phyloP scores from a whole-genome alignment of 148 eudicot genomes.

The Nyssa sinensis region DNA sequence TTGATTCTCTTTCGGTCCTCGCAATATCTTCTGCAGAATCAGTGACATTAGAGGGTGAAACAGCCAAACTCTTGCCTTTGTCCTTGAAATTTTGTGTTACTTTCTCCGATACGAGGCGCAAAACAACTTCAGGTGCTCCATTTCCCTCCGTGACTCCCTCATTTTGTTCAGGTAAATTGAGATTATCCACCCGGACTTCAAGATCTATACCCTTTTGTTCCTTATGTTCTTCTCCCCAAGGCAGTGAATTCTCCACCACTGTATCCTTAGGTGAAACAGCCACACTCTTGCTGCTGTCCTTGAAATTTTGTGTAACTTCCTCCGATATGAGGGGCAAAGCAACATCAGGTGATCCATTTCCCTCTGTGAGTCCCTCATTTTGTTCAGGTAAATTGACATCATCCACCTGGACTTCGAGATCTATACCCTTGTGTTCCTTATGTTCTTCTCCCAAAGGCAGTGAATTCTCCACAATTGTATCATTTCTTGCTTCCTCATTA shows the following conservation, averaged over 20 bases:
- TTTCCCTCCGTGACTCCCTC: conserved; percentile 27
- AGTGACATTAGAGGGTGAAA: conserved; percentile 39
- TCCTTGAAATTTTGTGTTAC: conserved; percentile 44
- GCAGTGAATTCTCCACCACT: too few relatives aligned
- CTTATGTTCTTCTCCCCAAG: conserved; percentile 23
- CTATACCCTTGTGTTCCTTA: conserved; percentile 23
- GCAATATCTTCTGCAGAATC: conserved; percentile 33
- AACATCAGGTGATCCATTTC: conserved; percentile 32
- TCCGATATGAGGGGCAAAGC: conserved; percentile 23
- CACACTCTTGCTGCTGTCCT: conserved; percentile 84
- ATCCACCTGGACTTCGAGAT: conserved; percentile 40
- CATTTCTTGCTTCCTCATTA: conserved; percentile 28
- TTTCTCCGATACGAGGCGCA: conserved; percentile 23
- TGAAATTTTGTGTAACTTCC: conserved; percentile 27
- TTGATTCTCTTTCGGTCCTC: conserved; percentile 40
- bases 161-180: conserved; percentile 29
- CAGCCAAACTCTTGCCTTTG: conserved; percentile 76
- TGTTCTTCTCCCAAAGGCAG: conserved; percentile 21
- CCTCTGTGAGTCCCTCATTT: conserved; percentile 29
- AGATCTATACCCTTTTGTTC: conserved; percentile 29
- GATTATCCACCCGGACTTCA: conserved; percentile 35
- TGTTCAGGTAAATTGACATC: conserved; percentile 25
- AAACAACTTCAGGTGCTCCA: conserved; percentile 31
- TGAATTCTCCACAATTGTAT: conserved; percentile 18
- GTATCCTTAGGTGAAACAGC: conserved; percentile 47